Evolutionary conservation across 1,284 basidiomycete species (phyloP).

Genomic region (Earliella scabrosa): DNA sequence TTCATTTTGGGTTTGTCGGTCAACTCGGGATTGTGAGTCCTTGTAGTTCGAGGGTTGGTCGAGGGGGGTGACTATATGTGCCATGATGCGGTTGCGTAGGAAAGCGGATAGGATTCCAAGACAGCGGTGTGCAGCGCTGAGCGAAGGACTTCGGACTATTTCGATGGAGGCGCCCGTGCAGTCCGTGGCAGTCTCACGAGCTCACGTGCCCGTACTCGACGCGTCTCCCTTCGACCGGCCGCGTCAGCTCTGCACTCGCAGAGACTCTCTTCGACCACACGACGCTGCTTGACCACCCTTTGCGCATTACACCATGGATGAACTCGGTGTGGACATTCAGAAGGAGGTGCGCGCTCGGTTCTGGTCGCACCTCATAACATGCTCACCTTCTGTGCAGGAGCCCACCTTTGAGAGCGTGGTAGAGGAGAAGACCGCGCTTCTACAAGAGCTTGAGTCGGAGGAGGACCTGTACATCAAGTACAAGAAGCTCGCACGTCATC

Average conservation of each 20-base stretch:
- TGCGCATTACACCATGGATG: slow-evolving; percentile 59
- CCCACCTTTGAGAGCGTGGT: slow-evolving; percentile 89
- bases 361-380: slow-evolving; percentile 5
- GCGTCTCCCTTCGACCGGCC: slow-evolving; percentile 39
- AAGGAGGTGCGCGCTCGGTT: slow-evolving; percentile 64
- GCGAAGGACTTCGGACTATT: no score
- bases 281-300: slow-evolving; percentile 21
- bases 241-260: slow-evolving; percentile 51
- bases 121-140: slow-evolving; percentile 6
- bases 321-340: slow-evolving; percentile 84
- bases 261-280: slow-evolving; percentile 12
- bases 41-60: slow-evolving; percentile 97
- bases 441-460: slow-evolving; percentile 81
- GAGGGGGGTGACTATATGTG: slow-evolving; percentile 83
- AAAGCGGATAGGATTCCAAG: slow-evolving; percentile 17
- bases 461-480: slow-evolving; percentile 95
- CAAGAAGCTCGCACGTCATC: slow-evolving; percentile 91
- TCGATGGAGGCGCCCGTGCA: slow-evolving; percentile 11
- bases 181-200: slow-evolving; percentile 8
- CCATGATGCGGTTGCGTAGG: slow-evolving; percentile 55
- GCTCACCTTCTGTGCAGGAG: slow-evolving; percentile 58
- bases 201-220: slow-evolving; percentile 24
- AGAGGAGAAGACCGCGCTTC: slow-evolving; percentile 85
- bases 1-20: slow-evolving; percentile 72
- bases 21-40: slow-evolving; percentile 83